These are phyloP conservation scores for Striga asiatica DNA, from an alignment of 257 asterid species.

Conservation along the genomic window DNA sequence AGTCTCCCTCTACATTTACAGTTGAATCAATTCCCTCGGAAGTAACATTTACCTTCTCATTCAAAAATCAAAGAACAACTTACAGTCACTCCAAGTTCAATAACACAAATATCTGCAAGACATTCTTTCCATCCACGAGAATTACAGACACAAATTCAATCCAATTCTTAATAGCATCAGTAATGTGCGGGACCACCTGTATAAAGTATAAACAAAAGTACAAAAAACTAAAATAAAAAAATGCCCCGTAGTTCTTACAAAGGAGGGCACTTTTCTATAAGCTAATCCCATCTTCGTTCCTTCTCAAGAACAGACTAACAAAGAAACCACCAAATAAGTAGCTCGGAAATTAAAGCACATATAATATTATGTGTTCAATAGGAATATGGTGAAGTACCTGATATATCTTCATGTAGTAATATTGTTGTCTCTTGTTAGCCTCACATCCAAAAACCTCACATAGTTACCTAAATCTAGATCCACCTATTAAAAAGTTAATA, in stretches of 20 bases:
- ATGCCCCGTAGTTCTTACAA: background rate
- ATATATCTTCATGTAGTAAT: conserved; percentile 95
- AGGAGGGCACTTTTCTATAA: conserved; percentile 12
- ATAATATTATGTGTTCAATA: background rate
- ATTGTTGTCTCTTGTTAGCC: conserved; percentile 88
- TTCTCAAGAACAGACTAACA: conserved; percentile 87
- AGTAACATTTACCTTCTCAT: too few relatives aligned
- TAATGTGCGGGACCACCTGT: conserved; percentile 96
- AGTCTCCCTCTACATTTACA: conserved; percentile 18
- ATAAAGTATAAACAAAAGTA: too few relatives aligned
- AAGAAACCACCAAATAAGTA: conserved; percentile 21
- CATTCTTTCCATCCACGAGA: conserved; percentile 90
- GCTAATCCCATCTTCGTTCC: conserved; percentile 92
- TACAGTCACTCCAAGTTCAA: conserved; percentile 98
- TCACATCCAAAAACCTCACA: conserved; percentile 85
- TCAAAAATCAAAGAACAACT: conserved; percentile 9
- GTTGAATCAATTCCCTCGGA: too few relatives aligned
- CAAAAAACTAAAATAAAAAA: conserved; percentile 13
- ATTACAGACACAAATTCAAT: conserved; percentile 65
- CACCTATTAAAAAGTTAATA: conserved; percentile 40
- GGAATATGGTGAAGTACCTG: conserved; percentile 45
- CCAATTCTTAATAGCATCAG: conserved; percentile 93
- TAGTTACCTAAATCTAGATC: conserved; percentile 97
- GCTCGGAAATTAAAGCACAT: conserved; percentile 13
- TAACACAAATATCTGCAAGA: conserved; percentile 96